Conservation (phyloP, 768 basidiomycete species). For the Pleurotus tuoliensis region DNA sequence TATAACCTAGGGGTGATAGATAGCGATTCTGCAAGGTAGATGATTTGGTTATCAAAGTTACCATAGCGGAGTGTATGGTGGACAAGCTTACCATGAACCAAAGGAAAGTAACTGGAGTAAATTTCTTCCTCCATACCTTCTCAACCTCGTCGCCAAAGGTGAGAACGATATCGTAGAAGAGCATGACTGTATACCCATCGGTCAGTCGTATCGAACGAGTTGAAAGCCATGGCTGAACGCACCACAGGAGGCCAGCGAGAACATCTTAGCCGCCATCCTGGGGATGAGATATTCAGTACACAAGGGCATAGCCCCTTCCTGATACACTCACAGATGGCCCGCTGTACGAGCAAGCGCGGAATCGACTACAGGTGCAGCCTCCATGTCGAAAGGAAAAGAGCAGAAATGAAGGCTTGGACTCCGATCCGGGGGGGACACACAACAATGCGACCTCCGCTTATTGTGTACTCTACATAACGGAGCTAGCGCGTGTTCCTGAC, state of each 20-base stretch:
- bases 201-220: too few species aligned
- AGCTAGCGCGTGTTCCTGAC: too few species aligned
- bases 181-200: conserved; percentile 22
- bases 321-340: conserved; percentile 13
- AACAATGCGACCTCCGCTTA: too few species aligned
- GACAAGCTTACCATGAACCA: not conserved
- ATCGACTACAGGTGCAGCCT: not conserved
- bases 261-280: conserved; percentile 33
- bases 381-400: conserved; percentile 8
- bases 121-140: conserved; percentile 25
- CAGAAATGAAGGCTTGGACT: not conserved
- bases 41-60: not conserved
- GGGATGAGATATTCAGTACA: not conserved
- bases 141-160: conserved; percentile 33
- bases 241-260: conserved; percentile 35
- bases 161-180: conserved; percentile 32
- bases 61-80: not conserved
- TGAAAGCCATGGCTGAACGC: not conserved
- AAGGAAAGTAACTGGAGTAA: not conserved
- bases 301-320: too few species aligned
- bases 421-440: too few species aligned
- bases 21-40: conserved; percentile 28
- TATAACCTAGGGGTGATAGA: conserved; percentile 29
- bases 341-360: conserved; percentile 13
- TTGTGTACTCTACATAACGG: too few species aligned